Percentiles rank a stretch among this genome's conserved stretches.
phyloP scores from a whole-genome alignment of 202 grass and related monocot species.

The Alloteropsis angusta region DNA sequence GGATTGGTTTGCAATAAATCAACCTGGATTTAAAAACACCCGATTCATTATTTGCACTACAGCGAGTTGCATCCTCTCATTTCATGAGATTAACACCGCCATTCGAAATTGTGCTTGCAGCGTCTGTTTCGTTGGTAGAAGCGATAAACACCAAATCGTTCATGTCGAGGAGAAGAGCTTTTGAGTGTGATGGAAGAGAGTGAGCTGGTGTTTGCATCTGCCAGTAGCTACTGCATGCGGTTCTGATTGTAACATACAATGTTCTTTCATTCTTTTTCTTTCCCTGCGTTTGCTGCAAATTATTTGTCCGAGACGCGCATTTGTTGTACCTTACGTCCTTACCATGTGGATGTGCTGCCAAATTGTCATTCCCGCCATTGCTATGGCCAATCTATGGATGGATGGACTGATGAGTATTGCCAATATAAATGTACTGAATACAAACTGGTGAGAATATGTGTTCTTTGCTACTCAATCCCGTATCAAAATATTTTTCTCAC shows the following conservation, averaged over 20 bases:
- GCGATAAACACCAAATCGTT: background rate
- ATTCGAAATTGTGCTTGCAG: conserved; percentile 35
- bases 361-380: conserved; percentile 12
- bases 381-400: conserved; percentile 5
- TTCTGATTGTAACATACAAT: conserved; percentile 28
- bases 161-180: conserved; percentile 8
- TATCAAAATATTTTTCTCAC: no score
- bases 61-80: background rate
- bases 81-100: conserved; percentile 5
- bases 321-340: conserved; percentile 16
- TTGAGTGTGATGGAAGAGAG: conserved; percentile 24
- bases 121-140: conserved; percentile 50
- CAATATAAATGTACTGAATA: background rate
- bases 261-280: conserved; percentile 22
- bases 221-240: background rate
- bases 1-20: background rate
- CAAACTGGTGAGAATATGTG: no score
- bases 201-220: conserved; percentile 28
- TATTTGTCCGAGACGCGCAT: conserved; percentile 20
- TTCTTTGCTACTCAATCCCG: no score
- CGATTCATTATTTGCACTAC: background rate
- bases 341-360: conserved; percentile 4
- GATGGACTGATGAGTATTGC: background rate
- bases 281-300: background rate
- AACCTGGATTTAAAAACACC: background rate